phyloP scores from a whole-genome alignment of 805 yeast genomes.

The Ogataea naganishii region DNA sequence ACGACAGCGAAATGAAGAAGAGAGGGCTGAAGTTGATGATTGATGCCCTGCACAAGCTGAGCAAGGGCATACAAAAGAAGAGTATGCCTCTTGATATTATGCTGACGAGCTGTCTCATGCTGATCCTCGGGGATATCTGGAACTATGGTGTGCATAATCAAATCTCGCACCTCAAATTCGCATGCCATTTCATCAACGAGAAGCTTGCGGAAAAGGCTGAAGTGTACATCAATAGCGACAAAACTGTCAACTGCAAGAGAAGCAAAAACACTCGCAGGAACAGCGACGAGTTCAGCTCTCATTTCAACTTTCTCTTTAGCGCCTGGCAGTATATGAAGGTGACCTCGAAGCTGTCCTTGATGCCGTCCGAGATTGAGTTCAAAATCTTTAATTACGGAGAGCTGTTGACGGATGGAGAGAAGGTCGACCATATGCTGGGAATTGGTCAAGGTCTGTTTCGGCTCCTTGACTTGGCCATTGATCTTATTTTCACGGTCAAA shows the following conservation, averaged over 20 bases:
- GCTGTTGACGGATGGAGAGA: conserved; percentile 8
- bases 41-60: conserved; percentile 7
- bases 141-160: conserved; percentile 4
- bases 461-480: conserved; percentile 8
- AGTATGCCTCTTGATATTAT: conserved; percentile 8
- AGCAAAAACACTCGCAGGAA: too few relatives aligned
- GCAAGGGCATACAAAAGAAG: conserved; percentile 5
- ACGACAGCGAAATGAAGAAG: conserved; percentile 3
- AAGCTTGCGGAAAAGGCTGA: conserved; percentile 6
- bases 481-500: conserved; percentile 6
- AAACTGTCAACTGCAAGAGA: too few relatives aligned
- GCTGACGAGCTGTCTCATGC: conserved; percentile 8
- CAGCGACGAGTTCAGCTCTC: neutral
- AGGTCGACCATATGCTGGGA: conserved; percentile 14
- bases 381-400: neutral
- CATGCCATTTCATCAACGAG: conserved; percentile 9
- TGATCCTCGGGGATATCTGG: conserved; percentile 11
- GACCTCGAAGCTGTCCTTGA: conserved; percentile 6
- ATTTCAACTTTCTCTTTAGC: conserved; percentile 9
- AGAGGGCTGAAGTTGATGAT: conserved; percentile 8
- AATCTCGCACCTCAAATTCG: conserved; percentile 9
- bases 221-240: too few relatives aligned
- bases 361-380: conserved; percentile 3
- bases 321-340: conserved; percentile 16
- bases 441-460: conserved; percentile 8